Conservation (phyloP, 768 basidiomycete genomes). For the Boletus reticuloceps region DNA sequence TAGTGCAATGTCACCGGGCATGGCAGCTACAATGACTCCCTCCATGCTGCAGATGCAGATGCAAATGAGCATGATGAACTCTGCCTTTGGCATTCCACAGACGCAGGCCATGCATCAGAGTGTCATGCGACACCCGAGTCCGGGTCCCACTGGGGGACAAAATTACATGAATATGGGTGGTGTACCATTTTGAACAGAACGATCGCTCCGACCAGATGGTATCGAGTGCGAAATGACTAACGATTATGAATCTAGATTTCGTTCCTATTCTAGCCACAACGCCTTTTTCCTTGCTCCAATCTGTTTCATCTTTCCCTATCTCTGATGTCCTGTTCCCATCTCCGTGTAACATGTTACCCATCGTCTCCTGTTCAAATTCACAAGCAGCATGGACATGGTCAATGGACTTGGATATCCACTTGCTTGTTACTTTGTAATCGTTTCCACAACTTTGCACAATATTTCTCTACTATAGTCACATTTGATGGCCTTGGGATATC, state of each 20-base stretch:
- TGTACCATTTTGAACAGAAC: conserved; percentile 27
- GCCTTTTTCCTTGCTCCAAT: conserved; percentile 13
- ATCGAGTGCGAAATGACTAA: conserved; percentile 6
- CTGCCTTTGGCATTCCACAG: conserved; percentile 52
- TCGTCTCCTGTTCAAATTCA: conserved; percentile 24
- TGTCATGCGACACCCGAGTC: conserved; percentile 80
- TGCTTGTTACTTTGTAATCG: conserved; percentile 53
- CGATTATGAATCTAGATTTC: conserved; percentile 26
- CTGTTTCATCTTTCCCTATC: conserved; percentile 12
- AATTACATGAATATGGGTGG: conserved; percentile 45
- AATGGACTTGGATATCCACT: conserved; percentile 55
- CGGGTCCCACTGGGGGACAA: conserved; percentile 48
- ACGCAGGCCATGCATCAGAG: conserved; percentile 82
- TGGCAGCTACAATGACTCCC: conserved; percentile 29
- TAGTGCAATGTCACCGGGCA: conserved; percentile 30
- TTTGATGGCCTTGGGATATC: conserved; percentile 6
- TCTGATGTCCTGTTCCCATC: conserved; percentile 19
- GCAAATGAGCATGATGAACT: conserved; percentile 45
- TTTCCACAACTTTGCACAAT: conserved; percentile 16
- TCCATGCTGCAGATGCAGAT: conserved; percentile 46
- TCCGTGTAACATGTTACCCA: conserved; percentile 31
- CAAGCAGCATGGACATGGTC: conserved; percentile 40
- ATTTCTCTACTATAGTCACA: conserved; percentile 12
- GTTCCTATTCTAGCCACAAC: conserved; percentile 13
- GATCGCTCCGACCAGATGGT: conserved; percentile 2